Evolutionary conservation across 2,329 filamentous ascomycete species (phyloP).

Genomic region (Botrytis byssoidea): DNA sequence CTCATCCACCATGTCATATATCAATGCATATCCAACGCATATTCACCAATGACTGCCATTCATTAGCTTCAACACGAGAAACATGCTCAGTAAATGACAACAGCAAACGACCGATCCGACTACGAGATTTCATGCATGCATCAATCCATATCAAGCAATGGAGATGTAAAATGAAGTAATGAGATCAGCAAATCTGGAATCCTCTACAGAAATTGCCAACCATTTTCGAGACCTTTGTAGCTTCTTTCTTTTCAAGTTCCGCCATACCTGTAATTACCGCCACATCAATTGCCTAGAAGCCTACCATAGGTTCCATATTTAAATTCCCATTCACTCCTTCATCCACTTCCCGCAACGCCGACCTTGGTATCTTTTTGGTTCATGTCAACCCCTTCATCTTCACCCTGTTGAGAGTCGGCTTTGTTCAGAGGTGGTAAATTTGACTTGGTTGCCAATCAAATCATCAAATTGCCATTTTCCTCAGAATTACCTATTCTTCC

Average conservation of each 20-base stretch:
- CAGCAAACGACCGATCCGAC: no score
- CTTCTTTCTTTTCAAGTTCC: background rate
- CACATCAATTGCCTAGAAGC: background rate
- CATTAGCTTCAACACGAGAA: background rate
- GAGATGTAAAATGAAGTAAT: background rate
- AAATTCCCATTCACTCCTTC: background rate
- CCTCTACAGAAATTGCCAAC: slow-evolving; percentile 7
- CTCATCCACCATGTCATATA: background rate
- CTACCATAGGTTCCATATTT: background rate
- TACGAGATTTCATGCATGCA: background rate
- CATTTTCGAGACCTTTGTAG: background rate
- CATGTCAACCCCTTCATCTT: background rate
- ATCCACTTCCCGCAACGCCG: background rate
- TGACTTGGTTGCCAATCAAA: background rate
- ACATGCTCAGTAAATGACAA: background rate
- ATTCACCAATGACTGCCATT: background rate
- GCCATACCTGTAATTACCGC: background rate
- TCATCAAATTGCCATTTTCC: background rate
- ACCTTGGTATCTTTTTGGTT: background rate
- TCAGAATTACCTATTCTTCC: background rate
- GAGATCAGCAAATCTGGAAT: background rate
- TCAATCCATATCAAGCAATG: slow-evolving; percentile 1
- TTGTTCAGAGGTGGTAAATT: background rate
- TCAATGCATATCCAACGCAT: background rate
- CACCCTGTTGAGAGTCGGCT: background rate